Base-by-base conservation (phyloP, 106 monocot genomes). In the Acorus gramineus region DNA sequence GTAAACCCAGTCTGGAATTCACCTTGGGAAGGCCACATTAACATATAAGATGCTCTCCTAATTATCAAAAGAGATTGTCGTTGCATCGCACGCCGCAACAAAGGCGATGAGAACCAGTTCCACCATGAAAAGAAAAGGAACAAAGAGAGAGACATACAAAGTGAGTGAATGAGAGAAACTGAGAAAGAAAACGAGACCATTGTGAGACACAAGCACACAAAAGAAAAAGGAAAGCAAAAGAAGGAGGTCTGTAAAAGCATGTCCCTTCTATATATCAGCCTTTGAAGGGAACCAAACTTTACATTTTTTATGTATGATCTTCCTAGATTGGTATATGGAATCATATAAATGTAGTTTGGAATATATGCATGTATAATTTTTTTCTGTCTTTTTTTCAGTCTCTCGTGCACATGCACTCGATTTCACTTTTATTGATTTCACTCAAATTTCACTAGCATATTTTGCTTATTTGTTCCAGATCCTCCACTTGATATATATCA, bases 1-100 rank as follows among this genome's bases (percentile, higher is more conserved):
- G 64, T 69, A 87, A 87, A 65, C 92, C 82, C 57, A 92, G 82
- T 73, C 82, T 92, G 11, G 92, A 92, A 69, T 93, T 93, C 73
- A 93, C 87, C 49, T 80, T 93, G 73, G 92, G 87, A 64, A 85
- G 80, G 52, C 78, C 80, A 52, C 77, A 76, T 53, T 82, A 70
- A 74, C 28, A 28, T 28, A 28, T 28, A 0, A 1, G 28, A 28
- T 28, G 28, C 28, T 28, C 28, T 28, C 28, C 28, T 28, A 28
- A 28, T 28, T 28, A 28, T 28, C 28, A 28, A 28, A 28, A 28
- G 28, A 28, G 28, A 28, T 28, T 28, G 28, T 28, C 28, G 1
- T 28, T 28, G 28, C 28, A 28, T 28, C n/a, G 28, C 28, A 28
- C 28, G 28, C 28, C 28, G 28, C 28, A 28, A 28, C 28, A 28